These are phyloP conservation scores for Andrographis paniculata DNA, from an alignment of 305 asterid genomes.

Conservation along the genomic window DNA sequence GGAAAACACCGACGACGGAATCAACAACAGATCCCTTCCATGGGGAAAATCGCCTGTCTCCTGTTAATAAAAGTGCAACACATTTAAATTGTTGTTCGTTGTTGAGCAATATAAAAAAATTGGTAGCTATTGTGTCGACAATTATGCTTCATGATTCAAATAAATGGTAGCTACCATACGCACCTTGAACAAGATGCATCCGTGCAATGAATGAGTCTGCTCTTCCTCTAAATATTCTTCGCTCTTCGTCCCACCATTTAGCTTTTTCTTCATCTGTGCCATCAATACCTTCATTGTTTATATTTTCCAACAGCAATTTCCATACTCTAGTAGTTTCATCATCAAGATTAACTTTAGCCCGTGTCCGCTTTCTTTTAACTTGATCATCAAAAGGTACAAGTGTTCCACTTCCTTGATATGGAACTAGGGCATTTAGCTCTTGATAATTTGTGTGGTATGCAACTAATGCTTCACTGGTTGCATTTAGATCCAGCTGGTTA, in stretches of 20 bases:
- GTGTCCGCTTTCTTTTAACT: constrained; percentile 42
- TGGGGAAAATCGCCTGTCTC: constrained; percentile 88
- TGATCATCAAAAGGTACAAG: constrained; percentile 48
- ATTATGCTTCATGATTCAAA: no score
- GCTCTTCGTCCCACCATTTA: constrained; percentile 96
- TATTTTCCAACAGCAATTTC: constrained; percentile 85
- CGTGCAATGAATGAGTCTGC: constrained; percentile 92
- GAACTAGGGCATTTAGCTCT: constrained; percentile 54
- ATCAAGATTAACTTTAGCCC: constrained; percentile 93
- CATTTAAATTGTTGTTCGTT: no score
- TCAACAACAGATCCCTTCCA: constrained; percentile 99
- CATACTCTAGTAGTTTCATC: constrained; percentile 93
- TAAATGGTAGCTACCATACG: background rate
- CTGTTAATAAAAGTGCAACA: constrained; percentile 33
- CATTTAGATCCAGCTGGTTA: constrained; percentile 47
- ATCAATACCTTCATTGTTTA: constrained; percentile 85
- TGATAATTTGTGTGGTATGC: constrained; percentile 26
- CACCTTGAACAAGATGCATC: constrained; percentile 99
- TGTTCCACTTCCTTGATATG: constrained; percentile 57
- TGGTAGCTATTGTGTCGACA: no score
- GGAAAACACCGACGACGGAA: constrained; percentile 94
- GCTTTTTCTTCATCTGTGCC: constrained; percentile 81
- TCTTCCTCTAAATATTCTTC: constrained; percentile 84
- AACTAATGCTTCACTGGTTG: constrained; percentile 21
- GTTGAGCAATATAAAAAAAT: no score